These are phyloP conservation scores for Trametes elegans DNA, from an alignment of 768 basidiomycete species.

Conservation along the genomic window DNA sequence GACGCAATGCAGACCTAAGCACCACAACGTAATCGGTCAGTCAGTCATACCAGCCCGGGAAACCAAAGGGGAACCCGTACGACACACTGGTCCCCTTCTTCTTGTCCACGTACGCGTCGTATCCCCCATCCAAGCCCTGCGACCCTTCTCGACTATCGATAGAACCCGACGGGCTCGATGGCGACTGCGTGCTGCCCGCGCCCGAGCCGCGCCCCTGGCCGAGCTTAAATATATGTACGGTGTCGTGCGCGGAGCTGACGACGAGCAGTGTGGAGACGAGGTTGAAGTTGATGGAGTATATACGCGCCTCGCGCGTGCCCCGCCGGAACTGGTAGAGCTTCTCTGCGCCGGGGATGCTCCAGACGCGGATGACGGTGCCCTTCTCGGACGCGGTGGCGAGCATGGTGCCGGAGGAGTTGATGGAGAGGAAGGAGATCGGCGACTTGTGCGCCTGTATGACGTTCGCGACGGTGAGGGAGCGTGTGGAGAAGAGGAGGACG, in stretches of 20 bases:
- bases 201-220: conserved; percentile 37
- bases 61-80: conserved; percentile 36
- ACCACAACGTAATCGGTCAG: neutral
- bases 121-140: conserved; percentile 70
- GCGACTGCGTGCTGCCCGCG: conserved; percentile 28
- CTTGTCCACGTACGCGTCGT: conserved; percentile 80
- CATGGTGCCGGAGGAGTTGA: conserved; percentile 85
- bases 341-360: conserved; percentile 86
- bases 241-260: conserved; percentile 89
- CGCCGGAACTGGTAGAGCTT: conserved; percentile 94
- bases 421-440: conserved; percentile 81
- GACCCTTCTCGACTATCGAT: conserved; percentile 61
- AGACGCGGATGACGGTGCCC: conserved; percentile 96
- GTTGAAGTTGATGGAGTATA: conserved; percentile 88
- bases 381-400: conserved; percentile 93
- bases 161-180: conserved; percentile 63
- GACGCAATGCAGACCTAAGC: conserved; percentile 52
- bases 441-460: conserved; percentile 97
- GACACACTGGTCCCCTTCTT: conserved; percentile 65
- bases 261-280: conserved; percentile 77
- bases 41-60: neutral
- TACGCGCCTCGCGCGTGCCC: conserved; percentile 82
- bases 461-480: conserved; percentile 88
- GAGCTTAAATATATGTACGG: conserved; percentile 95
- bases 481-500: conserved; percentile 92